Evolutionary conservation across 2,329 filamentous ascomycete species (phyloP).

Genomic region (Fusarium nematophilum): DNA sequence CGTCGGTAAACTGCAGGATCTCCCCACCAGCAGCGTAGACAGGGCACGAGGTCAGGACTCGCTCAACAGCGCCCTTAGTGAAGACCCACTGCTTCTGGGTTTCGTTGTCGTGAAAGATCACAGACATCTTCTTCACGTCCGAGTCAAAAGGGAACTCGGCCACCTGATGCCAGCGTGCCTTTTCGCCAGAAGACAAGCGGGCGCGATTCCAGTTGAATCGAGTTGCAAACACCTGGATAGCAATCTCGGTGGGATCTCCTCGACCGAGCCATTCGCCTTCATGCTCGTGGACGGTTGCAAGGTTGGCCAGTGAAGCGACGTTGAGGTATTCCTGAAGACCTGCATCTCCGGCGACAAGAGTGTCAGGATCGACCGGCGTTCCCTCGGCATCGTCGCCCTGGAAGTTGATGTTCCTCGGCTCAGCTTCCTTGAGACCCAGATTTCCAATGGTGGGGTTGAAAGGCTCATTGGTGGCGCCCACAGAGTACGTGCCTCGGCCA

Average conservation of each 20-base stretch:
- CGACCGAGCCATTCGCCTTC: conserved; percentile 69
- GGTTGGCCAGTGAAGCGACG: conserved; percentile 73
- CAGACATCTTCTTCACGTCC: conserved; percentile 80
- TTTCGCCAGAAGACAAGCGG: conserved; percentile 61
- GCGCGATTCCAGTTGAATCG: conserved; percentile 73
- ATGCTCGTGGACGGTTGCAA: conserved; percentile 69
- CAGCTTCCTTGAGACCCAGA: conserved; percentile 52
- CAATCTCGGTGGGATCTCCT: conserved; percentile 75
- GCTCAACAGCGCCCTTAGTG: conserved; percentile 77
- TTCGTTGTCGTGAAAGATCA: conserved; percentile 66
- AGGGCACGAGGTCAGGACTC: conserved; percentile 72
- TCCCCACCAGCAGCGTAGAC: conserved; percentile 59
- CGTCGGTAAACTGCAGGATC: conserved; percentile 60
- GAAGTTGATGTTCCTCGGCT: conserved; percentile 52
- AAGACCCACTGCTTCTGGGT: conserved; percentile 61
- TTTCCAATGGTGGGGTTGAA: conserved; percentile 67
- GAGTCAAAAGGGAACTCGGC: conserved; percentile 81
- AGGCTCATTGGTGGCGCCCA: conserved; percentile 63
- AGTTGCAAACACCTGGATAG: conserved; percentile 78
- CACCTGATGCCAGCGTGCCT: conserved; percentile 65
- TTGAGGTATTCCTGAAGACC: conserved; percentile 68
- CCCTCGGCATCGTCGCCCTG: conserved; percentile 42
- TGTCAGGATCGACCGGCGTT: conserved; percentile 38
- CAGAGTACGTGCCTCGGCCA: conserved; percentile 57
- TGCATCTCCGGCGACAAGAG: conserved; percentile 57